Base-by-base conservation (phyloP, 2,329 filamentous ascomycete genomes). In the Nemania sp. region DNA sequence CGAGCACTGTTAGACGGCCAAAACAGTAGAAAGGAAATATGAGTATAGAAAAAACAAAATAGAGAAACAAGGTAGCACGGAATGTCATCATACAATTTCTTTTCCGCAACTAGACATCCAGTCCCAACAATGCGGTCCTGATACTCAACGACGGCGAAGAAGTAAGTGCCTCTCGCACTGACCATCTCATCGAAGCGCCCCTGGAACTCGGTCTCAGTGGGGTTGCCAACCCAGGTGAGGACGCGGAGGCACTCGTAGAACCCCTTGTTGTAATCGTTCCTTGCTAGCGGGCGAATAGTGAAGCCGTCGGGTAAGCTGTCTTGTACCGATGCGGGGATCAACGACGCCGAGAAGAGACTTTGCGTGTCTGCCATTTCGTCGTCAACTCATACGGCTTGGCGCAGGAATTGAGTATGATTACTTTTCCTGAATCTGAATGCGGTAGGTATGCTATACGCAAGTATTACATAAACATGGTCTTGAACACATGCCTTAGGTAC, bases 221-320 rank as follows among this genome's bases (percentile, higher is more conserved):
- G 86, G 51, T 94, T 89, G 55, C 92, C 92, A 43, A 94, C 92
- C 60, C 89, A 92, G 1, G 93, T 95, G 64, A 96, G 83, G 18
- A 93, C 92, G 29, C 89, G 84, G 67, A 96, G 84, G 20, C 93
- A 92, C 73, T 93, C 90, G 57, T 95, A 86, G 79, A 94, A 94
- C 65, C 91, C 92, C 53, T 85, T 86, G 52, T 82, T 80, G 80
- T 90, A 93, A 80, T 96, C 93, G 64, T 81, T 82, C 73, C 87
- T 88, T 74, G 88, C 84, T 32, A 95, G 82, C 0, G 93, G 90
- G 18, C 93, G 91, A 76, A 93, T 87, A 1, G 82, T 87, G 83
- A 93, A 95, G 73, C 88, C 87, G 71, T 87, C 80, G 27, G 92
- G 92, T 0, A 95, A 86, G 29, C 84, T 82, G 38, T 86, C 79